A percentile compares a stretch with the other conserved stretches of the same genome.
phyloP scores from a whole-genome alignment of 2,329 filamentous ascomycete species.

The Scedosporium aurantiacum region DNA sequence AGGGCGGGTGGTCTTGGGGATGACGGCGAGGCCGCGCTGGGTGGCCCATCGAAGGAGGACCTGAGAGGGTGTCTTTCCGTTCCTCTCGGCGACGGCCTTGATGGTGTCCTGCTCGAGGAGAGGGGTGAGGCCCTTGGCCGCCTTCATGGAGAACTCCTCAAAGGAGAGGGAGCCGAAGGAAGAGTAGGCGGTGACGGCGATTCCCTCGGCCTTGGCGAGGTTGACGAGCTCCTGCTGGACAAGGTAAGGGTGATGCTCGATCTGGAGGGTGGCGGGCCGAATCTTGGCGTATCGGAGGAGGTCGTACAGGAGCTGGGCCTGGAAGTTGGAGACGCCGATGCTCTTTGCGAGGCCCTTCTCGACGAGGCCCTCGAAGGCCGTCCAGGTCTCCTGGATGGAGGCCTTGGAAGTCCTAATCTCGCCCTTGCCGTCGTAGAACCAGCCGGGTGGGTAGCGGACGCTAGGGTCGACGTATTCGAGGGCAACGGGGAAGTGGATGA shows the following conservation, averaged over 20 bases:
- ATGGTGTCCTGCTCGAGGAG: constrained; percentile 62
- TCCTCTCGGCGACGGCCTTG: constrained; percentile 54
- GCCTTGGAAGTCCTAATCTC: constrained; percentile 56
- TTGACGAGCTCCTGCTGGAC: constrained; percentile 62
- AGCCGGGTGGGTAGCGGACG: constrained; percentile 70
- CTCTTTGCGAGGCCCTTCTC: constrained; percentile 55
- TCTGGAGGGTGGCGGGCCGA: constrained; percentile 66
- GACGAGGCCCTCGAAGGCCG: constrained; percentile 66
- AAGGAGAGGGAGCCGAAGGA: constrained; percentile 74
- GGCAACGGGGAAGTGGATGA: constrained; percentile 81
- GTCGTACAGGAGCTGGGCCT: constrained; percentile 66
- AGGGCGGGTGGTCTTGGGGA: constrained; percentile 59
- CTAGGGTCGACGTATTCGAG: constrained; percentile 75
- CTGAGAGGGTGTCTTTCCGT: constrained; percentile 66
- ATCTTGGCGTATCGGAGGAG: constrained; percentile 67
- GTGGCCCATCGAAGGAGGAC: constrained; percentile 80
- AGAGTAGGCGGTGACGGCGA: constrained; percentile 72
- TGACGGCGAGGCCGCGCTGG: constrained; percentile 69
- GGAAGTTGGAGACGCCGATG: constrained; percentile 80
- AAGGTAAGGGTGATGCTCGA: constrained; percentile 86
- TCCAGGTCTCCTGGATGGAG: constrained; percentile 71
- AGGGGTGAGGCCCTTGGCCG: constrained; percentile 52
- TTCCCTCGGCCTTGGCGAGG: constrained; percentile 57
- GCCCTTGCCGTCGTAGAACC: constrained; percentile 53
- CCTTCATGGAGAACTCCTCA: constrained; percentile 60